A percentile compares a stretch with the other conserved stretches of the same genome.
Conservation (phyloP, 768 basidiomycete genomes). For the Tricholoma flavovirens region DNA sequence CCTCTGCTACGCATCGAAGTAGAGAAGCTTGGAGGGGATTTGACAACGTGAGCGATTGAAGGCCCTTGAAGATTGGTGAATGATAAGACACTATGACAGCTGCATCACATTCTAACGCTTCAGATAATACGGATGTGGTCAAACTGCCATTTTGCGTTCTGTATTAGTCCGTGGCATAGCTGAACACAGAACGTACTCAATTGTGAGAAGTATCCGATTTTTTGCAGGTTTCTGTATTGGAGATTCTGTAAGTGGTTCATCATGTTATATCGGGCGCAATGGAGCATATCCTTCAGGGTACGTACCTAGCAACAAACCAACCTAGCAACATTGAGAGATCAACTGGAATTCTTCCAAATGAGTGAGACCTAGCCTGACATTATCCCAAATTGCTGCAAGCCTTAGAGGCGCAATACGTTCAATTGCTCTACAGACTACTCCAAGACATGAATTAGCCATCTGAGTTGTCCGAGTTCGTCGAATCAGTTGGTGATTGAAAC, state of each 20-base stretch:
- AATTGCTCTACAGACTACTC: constrained; percentile 61
- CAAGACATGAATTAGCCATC: constrained; percentile 29
- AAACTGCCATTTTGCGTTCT: constrained; percentile 40
- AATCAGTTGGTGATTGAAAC: too few species aligned
- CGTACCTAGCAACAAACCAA: constrained; percentile 22
- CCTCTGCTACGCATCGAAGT: constrained; percentile 72
- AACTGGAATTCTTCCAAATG: constrained; percentile 2
- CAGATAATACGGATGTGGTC: constrained; percentile 63
- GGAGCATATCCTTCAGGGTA: too few species aligned
- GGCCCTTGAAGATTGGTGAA: constrained; percentile 73
- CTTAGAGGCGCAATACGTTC: constrained; percentile 81
- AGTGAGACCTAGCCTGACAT: constrained; percentile 48
- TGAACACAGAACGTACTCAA: constrained; percentile 44
- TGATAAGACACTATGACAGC: constrained; percentile 80
- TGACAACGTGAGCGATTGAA: constrained; percentile 70
- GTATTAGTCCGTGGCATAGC: constrained; percentile 1
- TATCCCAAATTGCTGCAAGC: constrained; percentile 91
- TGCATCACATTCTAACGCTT: constrained; percentile 56
- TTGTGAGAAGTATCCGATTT: constrained; percentile 57
- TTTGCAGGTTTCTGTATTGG: constrained; percentile 41
- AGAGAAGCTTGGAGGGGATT: constrained; percentile 78
- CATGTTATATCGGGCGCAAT: neutral
- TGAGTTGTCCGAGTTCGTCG: neutral
- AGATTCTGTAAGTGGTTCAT: constrained; percentile 36
- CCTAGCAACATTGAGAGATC: constrained; percentile 60